Evolutionary conservation across 169 alveolate genomes (phyloP).

Genomic region (Cryptosporidium meleagridis): DNA sequence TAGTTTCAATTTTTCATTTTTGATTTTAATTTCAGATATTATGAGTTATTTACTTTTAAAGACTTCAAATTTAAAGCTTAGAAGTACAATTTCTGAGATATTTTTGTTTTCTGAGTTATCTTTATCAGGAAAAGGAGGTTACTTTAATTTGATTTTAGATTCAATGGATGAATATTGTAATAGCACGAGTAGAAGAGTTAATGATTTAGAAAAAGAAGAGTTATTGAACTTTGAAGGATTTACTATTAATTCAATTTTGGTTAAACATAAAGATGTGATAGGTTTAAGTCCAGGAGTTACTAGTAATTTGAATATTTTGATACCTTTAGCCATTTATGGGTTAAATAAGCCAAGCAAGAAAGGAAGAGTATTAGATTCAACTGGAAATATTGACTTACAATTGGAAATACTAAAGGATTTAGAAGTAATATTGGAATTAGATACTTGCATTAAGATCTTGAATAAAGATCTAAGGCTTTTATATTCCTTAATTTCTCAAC

Average conservation of each 20-base stretch:
- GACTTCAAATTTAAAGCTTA: conserved; percentile 13
- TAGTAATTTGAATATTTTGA: not conserved
- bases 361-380: conserved; percentile 10
- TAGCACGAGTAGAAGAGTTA: not conserved
- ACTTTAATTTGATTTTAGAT: not conserved
- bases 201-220: not conserved
- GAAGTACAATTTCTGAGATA: conserved; percentile 44
- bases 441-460: not conserved
- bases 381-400: conserved; percentile 15
- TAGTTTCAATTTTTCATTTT: not conserved
- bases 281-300: not conserved
- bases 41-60: conserved; percentile 37
- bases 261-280: not conserved
- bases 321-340: conserved; percentile 17
- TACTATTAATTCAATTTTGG: not conserved
- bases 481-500: conserved; percentile 24
- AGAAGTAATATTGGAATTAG: not conserved
- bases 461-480: not conserved
- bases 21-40: conserved; percentile 21
- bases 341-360: not conserved
- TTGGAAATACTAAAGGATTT: conserved; percentile 13
- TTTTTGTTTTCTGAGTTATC: conserved; percentile 27
- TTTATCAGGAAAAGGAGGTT: not conserved
- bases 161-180: not conserved
- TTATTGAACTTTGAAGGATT: not conserved